Evolutionary conservation across 148 eudicot species (phyloP).

Genomic region (Fallopia convolvulus): DNA sequence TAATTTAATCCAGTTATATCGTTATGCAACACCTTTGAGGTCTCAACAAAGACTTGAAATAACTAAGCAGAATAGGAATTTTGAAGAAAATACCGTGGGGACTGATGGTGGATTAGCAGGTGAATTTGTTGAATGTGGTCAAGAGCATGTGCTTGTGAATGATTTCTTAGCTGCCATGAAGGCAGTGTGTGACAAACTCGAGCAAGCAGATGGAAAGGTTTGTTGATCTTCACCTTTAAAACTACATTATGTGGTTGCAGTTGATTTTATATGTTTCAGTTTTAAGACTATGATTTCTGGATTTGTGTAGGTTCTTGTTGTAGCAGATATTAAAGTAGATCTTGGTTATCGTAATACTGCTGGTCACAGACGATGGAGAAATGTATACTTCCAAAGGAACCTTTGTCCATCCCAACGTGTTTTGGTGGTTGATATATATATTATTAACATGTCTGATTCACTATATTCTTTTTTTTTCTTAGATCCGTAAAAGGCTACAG

Average conservation of each 20-base stretch:
- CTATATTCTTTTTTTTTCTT: slow-evolving; percentile 15
- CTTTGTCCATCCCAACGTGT: background rate
- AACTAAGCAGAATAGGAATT: slow-evolving; percentile 40
- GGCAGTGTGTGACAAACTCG: slow-evolving; percentile 85
- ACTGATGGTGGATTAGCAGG: slow-evolving; percentile 29
- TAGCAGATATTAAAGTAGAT: slow-evolving; percentile 69
- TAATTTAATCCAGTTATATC: slow-evolving; percentile 74
- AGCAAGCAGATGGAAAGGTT: slow-evolving; percentile 81
- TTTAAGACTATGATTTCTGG: background rate
- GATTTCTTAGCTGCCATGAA: slow-evolving; percentile 74
- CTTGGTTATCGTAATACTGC: slow-evolving; percentile 62
- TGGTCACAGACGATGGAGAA: slow-evolving; percentile 95
- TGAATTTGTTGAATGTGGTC: slow-evolving; percentile 29
- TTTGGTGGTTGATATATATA: background rate
- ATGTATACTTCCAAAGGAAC: slow-evolving; percentile 33
- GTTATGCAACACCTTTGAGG: slow-evolving; percentile 81
- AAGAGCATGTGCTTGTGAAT: slow-evolving; percentile 62
- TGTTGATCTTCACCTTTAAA: background rate
- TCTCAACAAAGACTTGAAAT: slow-evolving; percentile 89
- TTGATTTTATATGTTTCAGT: background rate
- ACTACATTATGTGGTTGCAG: background rate
- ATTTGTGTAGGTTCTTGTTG: slow-evolving; percentile 69
- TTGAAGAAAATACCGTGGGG: slow-evolving; percentile 32
- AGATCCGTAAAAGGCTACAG: slow-evolving; percentile 73
- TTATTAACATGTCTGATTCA: background rate